phyloP scores from a whole-genome alignment of 352 stramenopile species.

The Pythium volutum region DNA sequence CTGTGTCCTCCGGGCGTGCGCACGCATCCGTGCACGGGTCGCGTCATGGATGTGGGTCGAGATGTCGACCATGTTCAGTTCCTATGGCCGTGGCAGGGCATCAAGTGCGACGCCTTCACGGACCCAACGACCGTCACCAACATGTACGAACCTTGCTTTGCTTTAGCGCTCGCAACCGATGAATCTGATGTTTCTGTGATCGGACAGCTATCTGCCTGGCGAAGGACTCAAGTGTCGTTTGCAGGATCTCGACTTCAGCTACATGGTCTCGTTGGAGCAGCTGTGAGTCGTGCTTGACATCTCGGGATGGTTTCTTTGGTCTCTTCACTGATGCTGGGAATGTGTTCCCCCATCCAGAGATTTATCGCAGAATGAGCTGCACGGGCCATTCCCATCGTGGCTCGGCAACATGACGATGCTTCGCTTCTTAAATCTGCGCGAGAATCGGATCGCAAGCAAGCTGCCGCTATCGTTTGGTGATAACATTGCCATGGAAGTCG shows the following conservation, averaged over 20 bases:
- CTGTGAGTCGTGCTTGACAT: slow-evolving; percentile 35
- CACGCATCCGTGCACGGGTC: slow-evolving; percentile 66
- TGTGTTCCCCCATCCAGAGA: slow-evolving; percentile 17
- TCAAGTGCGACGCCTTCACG: slow-evolving; percentile 62
- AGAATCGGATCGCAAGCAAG: slow-evolving; percentile 42
- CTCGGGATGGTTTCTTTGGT: neutral
- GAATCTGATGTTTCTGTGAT: neutral
- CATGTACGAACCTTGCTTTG: slow-evolving; percentile 39
- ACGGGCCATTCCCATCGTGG: slow-evolving; percentile 55
- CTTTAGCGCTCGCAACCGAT: neutral
- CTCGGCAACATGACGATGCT: slow-evolving; percentile 60
- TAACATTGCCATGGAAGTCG: slow-evolving; percentile 56
- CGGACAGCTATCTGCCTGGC: slow-evolving; percentile 48
- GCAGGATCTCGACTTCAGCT: slow-evolving; percentile 50
- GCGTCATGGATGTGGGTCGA: slow-evolving; percentile 36
- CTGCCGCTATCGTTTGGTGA: slow-evolving; percentile 50
- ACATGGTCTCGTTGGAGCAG: slow-evolving; percentile 70
- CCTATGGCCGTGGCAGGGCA: slow-evolving; percentile 69
- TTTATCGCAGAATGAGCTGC: slow-evolving; percentile 50
- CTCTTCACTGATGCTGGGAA: neutral
- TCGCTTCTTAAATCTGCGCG: slow-evolving; percentile 51
- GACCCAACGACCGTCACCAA: slow-evolving; percentile 68
- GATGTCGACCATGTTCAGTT: slow-evolving; percentile 27
- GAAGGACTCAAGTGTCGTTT: slow-evolving; percentile 50
- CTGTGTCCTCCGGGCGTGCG: slow-evolving; percentile 42